Evolutionary conservation across 2,329 filamentous ascomycete genomes (phyloP), one percentile per base, ranked within the genome.

Genomic region (Trichophyton verrucosum): DNA sequence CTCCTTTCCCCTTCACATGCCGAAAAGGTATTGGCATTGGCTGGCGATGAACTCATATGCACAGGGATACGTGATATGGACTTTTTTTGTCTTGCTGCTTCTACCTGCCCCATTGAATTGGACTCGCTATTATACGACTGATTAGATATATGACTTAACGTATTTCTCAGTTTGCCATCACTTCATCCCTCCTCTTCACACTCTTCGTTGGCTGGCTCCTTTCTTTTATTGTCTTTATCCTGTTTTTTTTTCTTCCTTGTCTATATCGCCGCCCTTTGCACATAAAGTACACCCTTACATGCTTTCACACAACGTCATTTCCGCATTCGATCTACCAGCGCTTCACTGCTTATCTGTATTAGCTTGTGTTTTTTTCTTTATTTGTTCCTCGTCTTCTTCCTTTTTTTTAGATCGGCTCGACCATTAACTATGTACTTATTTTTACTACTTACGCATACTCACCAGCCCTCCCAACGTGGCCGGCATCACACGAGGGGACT

Each of bases 11-110:
- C 62, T 24, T 30, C 30, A 38, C 36, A 38, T 56, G 36, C 36
- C 30, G 20, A 33, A 56, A 27, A 27, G 46, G 46, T 59, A 61
- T 62, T 64, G 57, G 58, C 62, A 38, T 58, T 63, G 24, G 57
- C 20, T 51, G 11, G 46, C 13, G 46, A 51, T 27, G 46, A 51
- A 51, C 13, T 27, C 46, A 51, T 49, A 49, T 51, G 46, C 46
- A 51, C 46, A 51, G 46, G 46, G 22, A 51, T 51, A 51, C 46
- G 46, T 51, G 46, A 15, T 51, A 51, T 51, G 46, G 20, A 7
- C 46, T 38, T 11, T 27, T 38, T 38, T 51, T 49, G 46, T 22
- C 46, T 51, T 51, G 46, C 46, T 51, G 22, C 24, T 24, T 24
- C 24, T 3, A 38, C 9, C 33, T 38, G 33, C 20, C 22, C 20